phyloP scores from a whole-genome alignment of 495 filamentous ascomycete species.

The Neurospora africana region DNA sequence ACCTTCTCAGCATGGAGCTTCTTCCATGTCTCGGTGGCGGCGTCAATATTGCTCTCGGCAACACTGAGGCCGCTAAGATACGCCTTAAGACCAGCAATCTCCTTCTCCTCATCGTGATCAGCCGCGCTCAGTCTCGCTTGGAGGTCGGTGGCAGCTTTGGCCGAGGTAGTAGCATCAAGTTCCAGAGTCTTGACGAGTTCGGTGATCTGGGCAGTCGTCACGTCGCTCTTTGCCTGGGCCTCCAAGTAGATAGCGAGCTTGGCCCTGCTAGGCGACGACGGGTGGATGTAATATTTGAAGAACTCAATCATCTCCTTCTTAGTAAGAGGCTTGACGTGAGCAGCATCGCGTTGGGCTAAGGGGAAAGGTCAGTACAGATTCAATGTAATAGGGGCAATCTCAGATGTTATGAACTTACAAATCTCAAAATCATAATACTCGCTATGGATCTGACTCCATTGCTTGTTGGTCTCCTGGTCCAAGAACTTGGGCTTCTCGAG shows the following conservation, averaged over 20 bases:
- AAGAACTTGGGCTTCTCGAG: conserved; percentile 92
- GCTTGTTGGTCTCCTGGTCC: conserved; percentile 66
- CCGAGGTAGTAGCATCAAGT: conserved; percentile 9
- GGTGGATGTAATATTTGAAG: conserved; percentile 66
- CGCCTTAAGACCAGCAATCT: conserved; percentile 23
- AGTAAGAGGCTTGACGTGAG: conserved; percentile 58
- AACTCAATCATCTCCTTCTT: conserved; percentile 74
- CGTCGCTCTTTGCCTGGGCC: conserved; percentile 49
- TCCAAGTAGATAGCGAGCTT: conserved; percentile 77
- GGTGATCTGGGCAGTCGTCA: conserved; percentile 42
- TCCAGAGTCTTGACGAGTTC: conserved; percentile 35
- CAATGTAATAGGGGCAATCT: conserved; percentile 10
- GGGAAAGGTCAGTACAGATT: neutral
- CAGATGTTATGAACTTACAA: conserved; percentile 39
- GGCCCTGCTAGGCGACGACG: conserved; percentile 58
- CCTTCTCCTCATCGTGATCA: conserved; percentile 21
- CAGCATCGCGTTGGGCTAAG: conserved; percentile 64
- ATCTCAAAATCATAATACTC: conserved; percentile 86
- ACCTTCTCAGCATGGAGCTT: conserved; percentile 41
- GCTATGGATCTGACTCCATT: conserved; percentile 75
- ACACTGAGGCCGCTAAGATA: conserved; percentile 26
- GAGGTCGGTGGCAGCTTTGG: conserved; percentile 20
- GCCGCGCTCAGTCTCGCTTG: conserved; percentile 26
- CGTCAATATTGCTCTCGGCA: conserved; percentile 23
- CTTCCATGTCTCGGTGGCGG: conserved; percentile 25